Evolutionary conservation across 2,329 filamentous ascomycete species (phyloP).

Genomic region (Neofusicoccum ribis): DNA sequence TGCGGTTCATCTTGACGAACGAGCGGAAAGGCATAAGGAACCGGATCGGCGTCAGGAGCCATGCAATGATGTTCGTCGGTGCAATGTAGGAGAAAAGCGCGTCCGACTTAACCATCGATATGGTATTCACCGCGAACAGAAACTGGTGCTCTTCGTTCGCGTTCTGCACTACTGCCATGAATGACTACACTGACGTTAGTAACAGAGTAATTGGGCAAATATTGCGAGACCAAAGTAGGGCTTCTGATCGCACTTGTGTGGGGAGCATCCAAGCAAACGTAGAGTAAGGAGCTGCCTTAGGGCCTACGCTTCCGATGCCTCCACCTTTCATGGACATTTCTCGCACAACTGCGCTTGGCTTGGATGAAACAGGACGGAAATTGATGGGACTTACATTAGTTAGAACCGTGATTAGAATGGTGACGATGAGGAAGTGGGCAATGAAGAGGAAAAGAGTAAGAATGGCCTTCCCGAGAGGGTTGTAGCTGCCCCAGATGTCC

Average conservation of each 20-base stretch:
- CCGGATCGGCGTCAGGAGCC: conserved; percentile 80
- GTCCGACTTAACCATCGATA: conserved; percentile 98
- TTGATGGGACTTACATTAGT: conserved; percentile 5
- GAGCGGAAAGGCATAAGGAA: conserved; percentile 76
- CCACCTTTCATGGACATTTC: too few relatives aligned
- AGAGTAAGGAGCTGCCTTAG: too few relatives aligned
- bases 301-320: too few relatives aligned
- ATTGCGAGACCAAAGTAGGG: too few relatives aligned
- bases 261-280: neutral
- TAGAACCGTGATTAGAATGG: conserved; percentile 78
- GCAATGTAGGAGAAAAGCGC: conserved; percentile 91
- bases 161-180: conserved; percentile 92
- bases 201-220: neutral
- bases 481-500: conserved; percentile 83
- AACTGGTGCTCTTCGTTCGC: conserved; percentile 91
- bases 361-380: too few relatives aligned
- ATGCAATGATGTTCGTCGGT: conserved; percentile 87
- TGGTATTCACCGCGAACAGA: conserved; percentile 92
- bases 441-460: conserved; percentile 86
- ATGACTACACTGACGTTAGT: conserved; percentile 58
- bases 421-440: conserved; percentile 91
- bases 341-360: too few relatives aligned
- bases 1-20: conserved; percentile 86
- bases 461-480: conserved; percentile 72
- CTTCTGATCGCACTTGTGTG: neutral